Base-by-base conservation (phyloP, 2,329 filamentous ascomycete species). In the Epichloe aotearoae region DNA sequence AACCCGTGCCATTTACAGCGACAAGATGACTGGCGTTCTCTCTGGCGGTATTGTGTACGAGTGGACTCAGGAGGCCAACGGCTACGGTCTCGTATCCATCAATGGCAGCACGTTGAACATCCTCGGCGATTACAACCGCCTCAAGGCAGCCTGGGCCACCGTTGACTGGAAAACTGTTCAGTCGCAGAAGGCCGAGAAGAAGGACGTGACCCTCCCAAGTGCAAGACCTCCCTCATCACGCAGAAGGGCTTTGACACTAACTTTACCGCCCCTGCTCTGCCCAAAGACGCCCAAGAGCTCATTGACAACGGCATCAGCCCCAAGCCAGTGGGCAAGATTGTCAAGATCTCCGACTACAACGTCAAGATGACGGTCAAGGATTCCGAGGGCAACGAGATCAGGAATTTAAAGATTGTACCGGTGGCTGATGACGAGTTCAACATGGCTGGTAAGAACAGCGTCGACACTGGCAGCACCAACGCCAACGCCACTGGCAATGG, bases 31-130 rank as follows among this genome's bases (percentile, higher is more conserved):
- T 12, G 64, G 72, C 17, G 72, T 80, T 51, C 81, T 91, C 61
- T 83, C 81, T 50, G 87, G 87, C 55, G 86, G 86, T 56, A 74
- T 93, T 44, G 84, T 91, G 44, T 93, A 91, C 71, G 85, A 93
- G 67, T 91, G 79, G 66, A 82, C 80, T 1, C 76, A 89, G 66
- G 87, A 90, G 63, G 67, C 70, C 41, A 83, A 84, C 64, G 70
- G 80, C 62, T 84, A 73, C 53, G 81, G 81, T 49, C 74, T 90
- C 7, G 82, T 87, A 55, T 61, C 76, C 56, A 68, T 87, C 59
- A 76, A 77, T 58, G 67, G 65, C 52, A 77, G 82, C 58, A 76
- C 73, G 17, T 74, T 80, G 50, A 70, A 73, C 45, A 71, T 88
- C 42, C 72, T 80, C 37, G 57, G 67, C 20, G 86, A 90, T 65